Percentiles rank a stretch among this genome's conserved stretches.
Evolutionary conservation across 129 eudicot genomes (phyloP).

Genomic region (Glebionis coronaria): DNA sequence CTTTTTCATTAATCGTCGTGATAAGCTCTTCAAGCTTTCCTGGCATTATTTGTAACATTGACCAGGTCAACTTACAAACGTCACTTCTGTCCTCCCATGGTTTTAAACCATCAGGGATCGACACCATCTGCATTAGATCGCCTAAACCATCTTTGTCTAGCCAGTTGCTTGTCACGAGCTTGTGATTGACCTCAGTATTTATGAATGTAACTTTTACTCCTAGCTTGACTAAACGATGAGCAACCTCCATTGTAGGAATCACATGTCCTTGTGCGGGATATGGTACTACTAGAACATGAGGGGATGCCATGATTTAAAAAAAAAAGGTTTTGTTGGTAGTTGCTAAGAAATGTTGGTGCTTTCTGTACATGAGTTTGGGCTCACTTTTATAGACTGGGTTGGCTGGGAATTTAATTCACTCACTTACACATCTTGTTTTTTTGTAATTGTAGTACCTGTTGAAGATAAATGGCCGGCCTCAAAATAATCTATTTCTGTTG

Average conservation of each 20-base stretch:
- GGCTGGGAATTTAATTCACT: no score
- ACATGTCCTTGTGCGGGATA: no score
- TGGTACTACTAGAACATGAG: no score
- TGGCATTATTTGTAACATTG: slow-evolving; percentile 32
- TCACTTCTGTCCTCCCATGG: slow-evolving; percentile 47
- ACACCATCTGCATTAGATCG: neutral
- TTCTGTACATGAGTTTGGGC: no score
- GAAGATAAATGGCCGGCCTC: no score
- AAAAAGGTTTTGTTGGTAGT: no score
- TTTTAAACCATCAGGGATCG: slow-evolving; percentile 52
- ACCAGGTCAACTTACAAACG: slow-evolving; percentile 13
- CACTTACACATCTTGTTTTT: no score
- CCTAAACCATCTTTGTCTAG: slow-evolving; percentile 19
- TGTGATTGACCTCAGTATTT: slow-evolving; percentile 11
- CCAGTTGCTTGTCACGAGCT: slow-evolving; percentile 25
- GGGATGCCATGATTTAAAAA: neutral
- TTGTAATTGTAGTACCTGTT: no score
- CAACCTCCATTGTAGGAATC: slow-evolving; percentile 1
- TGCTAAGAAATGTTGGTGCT: no score
- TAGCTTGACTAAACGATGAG: slow-evolving; percentile 29
- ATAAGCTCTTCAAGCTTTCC: slow-evolving; percentile 37
- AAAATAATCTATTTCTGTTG: no score
- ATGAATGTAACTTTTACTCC: slow-evolving; percentile 44
- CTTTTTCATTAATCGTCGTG: slow-evolving; percentile 26
- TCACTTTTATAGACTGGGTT: no score